Evolutionary conservation across 805 yeast genomes (phyloP).

Genomic region (Isabelozyma gotoi): DNA sequence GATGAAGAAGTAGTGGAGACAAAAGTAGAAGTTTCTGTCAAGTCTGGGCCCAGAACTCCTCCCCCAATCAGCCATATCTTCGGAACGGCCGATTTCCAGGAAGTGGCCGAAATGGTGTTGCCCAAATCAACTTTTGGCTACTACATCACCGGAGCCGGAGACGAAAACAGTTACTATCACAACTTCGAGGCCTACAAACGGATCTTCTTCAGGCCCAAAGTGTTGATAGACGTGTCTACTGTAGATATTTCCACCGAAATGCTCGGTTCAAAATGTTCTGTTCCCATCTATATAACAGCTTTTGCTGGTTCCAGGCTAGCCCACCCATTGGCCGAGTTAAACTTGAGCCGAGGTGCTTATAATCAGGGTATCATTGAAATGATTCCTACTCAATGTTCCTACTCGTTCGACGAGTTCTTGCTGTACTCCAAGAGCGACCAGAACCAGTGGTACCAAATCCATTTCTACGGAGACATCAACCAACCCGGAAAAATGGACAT

Average conservation of each 20-base stretch:
- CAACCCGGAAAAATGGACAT: conserved; percentile 18
- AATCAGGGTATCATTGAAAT: conserved; percentile 41
- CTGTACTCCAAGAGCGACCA: conserved; percentile 21
- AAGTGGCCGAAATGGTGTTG: conserved; percentile 26
- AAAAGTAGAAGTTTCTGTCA: too few species aligned
- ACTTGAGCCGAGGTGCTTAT: conserved; percentile 34
- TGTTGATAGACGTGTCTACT: conserved; percentile 26
- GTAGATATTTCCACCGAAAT: conserved; percentile 19
- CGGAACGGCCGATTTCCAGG: conserved; percentile 34
- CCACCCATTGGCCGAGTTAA: conserved; percentile 38
- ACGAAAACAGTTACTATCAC: conserved; percentile 39
- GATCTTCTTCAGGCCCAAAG: conserved; percentile 45
- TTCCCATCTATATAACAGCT: conserved; percentile 47
- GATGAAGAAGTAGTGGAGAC: conserved; percentile 17
- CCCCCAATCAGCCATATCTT: conserved; percentile 28
- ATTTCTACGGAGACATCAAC: conserved; percentile 35
- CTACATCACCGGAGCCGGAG: conserved; percentile 47
- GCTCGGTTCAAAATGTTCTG: conserved; percentile 22
- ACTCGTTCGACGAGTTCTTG: conserved; percentile 34
- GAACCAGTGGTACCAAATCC: conserved; percentile 44
- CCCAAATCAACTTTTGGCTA: conserved; percentile 32
- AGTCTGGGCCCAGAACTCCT: conserved; percentile 9
- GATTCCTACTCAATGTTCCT: conserved; percentile 38
- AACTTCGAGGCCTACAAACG: conserved; percentile 40
- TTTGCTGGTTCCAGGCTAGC: conserved; percentile 42